Evolutionary conservation across 768 basidiomycete species (phyloP).

Genomic region (Russula sp.): DNA sequence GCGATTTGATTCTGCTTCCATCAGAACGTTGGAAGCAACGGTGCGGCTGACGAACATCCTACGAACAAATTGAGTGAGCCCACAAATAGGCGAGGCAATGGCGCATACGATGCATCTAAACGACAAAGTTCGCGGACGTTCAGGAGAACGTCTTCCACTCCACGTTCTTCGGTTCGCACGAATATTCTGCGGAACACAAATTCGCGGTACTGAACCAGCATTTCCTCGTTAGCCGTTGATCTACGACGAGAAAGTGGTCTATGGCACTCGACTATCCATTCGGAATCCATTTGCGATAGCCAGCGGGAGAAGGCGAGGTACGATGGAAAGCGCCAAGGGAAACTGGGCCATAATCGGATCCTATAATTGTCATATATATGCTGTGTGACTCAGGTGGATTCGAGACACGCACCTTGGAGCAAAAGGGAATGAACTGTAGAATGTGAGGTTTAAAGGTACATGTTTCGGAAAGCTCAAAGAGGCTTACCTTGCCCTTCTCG

Average conservation of each 20-base stretch:
- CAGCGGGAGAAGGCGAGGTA: slow-evolving; percentile 68
- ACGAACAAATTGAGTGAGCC: slow-evolving; percentile 10
- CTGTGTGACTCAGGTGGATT: neutral
- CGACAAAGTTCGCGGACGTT: slow-evolving; percentile 72
- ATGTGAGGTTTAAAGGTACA: neutral
- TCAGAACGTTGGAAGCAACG: slow-evolving; percentile 79
- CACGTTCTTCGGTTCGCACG: slow-evolving; percentile 57
- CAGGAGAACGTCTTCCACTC: slow-evolving; percentile 58
- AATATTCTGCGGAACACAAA: slow-evolving; percentile 90
- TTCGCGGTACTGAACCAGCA: slow-evolving; percentile 60
- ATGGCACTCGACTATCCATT: slow-evolving; percentile 69
- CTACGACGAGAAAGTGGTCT: neutral
- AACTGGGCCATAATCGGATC: slow-evolving; percentile 78
- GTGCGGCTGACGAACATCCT: slow-evolving; percentile 84
- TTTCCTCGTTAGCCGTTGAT: neutral
- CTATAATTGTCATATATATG: slow-evolving; percentile 37
- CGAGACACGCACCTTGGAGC: slow-evolving; percentile 51
- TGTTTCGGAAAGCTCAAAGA: slow-evolving; percentile 24
- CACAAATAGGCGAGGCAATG: slow-evolving; percentile 16
- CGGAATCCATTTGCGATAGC: slow-evolving; percentile 71
- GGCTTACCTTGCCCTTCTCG: slow-evolving; percentile 63
- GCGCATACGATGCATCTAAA: slow-evolving; percentile 60
- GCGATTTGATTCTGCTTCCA: slow-evolving; percentile 74
- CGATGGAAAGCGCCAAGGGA: slow-evolving; percentile 72
- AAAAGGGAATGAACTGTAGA: slow-evolving; percentile 73